phyloP scores from a whole-genome alignment of 192 early-diverging fungal species.

The Rhizoclosmatium sp. region DNA sequence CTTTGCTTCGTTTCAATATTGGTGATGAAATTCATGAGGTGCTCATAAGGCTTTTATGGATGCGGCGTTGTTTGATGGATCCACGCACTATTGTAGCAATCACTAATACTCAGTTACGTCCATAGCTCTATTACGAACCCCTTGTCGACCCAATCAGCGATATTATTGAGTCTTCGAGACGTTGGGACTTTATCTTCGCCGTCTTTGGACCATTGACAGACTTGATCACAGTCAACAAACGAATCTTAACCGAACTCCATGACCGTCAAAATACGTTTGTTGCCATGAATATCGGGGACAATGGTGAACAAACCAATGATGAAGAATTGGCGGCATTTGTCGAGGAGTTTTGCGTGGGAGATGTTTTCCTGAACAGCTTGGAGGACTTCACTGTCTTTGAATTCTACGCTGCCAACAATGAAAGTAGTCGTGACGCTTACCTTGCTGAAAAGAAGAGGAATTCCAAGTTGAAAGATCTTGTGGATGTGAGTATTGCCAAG shows the following conservation, averaged over 20 bases:
- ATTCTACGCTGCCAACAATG: constrained; percentile 14
- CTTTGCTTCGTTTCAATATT: background rate
- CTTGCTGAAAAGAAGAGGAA: constrained; percentile 11
- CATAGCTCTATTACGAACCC: constrained; percentile 2
- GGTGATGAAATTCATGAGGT: no score
- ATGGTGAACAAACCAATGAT: background rate
- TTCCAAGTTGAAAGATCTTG: background rate
- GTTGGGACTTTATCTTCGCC: constrained; percentile 11
- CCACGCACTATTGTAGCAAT: no score
- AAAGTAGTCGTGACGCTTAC: background rate
- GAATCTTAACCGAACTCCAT: background rate
- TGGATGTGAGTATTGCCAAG: background rate
- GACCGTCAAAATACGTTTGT: constrained; percentile 1
- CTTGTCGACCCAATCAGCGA: background rate
- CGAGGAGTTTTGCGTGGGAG: background rate
- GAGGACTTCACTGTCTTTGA: background rate
- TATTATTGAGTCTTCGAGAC: background rate
- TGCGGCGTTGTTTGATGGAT: no score
- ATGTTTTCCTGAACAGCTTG: background rate
- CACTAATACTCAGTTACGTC: background rate
- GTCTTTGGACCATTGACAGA: constrained; percentile 25
- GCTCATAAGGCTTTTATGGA: no score
- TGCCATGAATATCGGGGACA: background rate
- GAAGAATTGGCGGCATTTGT: background rate
- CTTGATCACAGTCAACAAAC: background rate